Evolutionary conservation across 768 basidiomycete genomes (phyloP).

Genomic region (Trametes cinnabarina): DNA sequence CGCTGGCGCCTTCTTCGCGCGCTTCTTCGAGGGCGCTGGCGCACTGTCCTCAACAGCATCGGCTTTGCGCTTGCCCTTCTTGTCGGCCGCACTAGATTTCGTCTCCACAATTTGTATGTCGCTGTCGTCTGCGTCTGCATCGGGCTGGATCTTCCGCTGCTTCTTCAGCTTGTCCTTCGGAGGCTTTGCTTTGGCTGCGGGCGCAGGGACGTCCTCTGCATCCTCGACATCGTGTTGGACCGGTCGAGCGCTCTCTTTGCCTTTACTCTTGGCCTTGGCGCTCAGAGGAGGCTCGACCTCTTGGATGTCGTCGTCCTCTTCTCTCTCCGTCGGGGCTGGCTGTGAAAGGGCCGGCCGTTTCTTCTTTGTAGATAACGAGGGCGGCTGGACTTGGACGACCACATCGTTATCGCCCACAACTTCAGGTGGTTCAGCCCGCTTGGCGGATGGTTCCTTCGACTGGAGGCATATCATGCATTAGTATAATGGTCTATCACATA

Average conservation of each 20-base stretch:
- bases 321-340: neutral
- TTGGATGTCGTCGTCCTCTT: constrained; percentile 32
- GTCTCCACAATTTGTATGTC: constrained; percentile 17
- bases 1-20: constrained; percentile 4
- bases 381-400: constrained; percentile 15
- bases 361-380: constrained; percentile 12
- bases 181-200: neutral
- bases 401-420: constrained; percentile 4
- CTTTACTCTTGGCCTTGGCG: constrained; percentile 17
- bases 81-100: neutral
- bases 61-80: constrained; percentile 42
- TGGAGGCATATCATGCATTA: neutral
- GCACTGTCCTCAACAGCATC: constrained; percentile 22
- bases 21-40: constrained; percentile 5
- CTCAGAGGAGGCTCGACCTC: constrained; percentile 23
- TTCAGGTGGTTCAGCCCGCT: neutral
- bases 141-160: neutral
- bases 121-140: constrained; percentile 1
- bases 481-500: no score
- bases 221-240: neutral
- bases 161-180: constrained; percentile 8
- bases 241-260: neutral
- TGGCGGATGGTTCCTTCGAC: neutral
- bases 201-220: neutral
- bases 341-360: neutral